Conservation (phyloP, 805 yeast genomes). For the Lachancea lanzarotensis region DNA sequence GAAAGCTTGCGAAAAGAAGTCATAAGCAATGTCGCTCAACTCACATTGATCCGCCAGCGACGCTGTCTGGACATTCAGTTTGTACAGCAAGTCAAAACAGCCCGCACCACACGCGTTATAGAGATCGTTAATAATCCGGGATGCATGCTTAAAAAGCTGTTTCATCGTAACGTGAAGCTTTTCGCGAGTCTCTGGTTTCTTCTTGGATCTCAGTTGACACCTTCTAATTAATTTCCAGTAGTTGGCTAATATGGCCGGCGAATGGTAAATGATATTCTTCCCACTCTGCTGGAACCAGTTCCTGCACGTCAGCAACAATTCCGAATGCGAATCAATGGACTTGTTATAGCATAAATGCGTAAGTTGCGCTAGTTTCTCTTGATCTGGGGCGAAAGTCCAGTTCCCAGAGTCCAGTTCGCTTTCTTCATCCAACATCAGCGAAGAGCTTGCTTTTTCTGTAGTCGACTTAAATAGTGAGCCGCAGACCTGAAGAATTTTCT, state of each 20-base stretch:
- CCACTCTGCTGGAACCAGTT: conserved; percentile 35
- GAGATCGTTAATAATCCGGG: conserved; percentile 64
- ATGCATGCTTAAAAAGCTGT: conserved; percentile 64
- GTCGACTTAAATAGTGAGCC: conserved; percentile 18
- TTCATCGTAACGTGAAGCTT: conserved; percentile 30
- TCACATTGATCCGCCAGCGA: conserved; percentile 71
- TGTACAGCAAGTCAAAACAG: conserved; percentile 32
- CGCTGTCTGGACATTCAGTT: conserved; percentile 59
- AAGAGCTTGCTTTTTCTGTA: conserved; percentile 35
- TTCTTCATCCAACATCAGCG: conserved; percentile 26
- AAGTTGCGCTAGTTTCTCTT: conserved; percentile 62
- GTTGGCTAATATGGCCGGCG: conserved; percentile 65
- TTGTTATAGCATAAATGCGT: conserved; percentile 47
- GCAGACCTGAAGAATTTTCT: conserved; percentile 17
- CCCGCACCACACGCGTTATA: conserved; percentile 30
- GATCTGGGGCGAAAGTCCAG: conserved; percentile 30
- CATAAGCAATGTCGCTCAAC: conserved; percentile 70
- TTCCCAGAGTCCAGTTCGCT: conserved; percentile 24
- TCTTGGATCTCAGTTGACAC: conserved; percentile 29
- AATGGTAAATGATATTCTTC: conserved; percentile 54
- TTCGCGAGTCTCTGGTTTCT: conserved; percentile 19
- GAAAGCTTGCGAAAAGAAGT: conserved; percentile 82
- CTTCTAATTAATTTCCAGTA: conserved; percentile 55
- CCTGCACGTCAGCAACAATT: conserved; percentile 36
- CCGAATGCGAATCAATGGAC: conserved; percentile 19